Base-by-base conservation (phyloP, 768 basidiomycete species). In the Leccinellum luteum region DNA sequence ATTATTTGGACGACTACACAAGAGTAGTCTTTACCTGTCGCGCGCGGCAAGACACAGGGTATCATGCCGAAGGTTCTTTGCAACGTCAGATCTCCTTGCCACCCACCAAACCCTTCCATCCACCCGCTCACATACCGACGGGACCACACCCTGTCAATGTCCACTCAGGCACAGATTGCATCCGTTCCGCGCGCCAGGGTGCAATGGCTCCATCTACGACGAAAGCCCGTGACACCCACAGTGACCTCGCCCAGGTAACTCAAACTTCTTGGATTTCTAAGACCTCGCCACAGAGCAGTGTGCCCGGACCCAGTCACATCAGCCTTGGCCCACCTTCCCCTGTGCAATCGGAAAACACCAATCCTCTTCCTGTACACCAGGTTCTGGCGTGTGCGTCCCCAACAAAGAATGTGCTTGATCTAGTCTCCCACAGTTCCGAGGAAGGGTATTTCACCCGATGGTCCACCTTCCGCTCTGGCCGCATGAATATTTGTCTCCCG, bases 401-500 rank as follows among this genome's bases (percentile, higher is more conserved):
- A 12, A 14, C 45, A 14, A 57, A 52, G 35, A 49, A 34, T 1
- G 47, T 59, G 45, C 54, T 63, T 19, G 64, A 62, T 8, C 13
- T 54, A 23, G 56, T 52, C 19, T 19, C 35, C 7, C 51, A 54
- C 27, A 27, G 44, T 52, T 47, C 54, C 9, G 31, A 12, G 4
- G 44, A 52, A 51, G 34, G n/a, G 12, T n/a, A n/a, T 32, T 23
- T 48, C 43, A n/a, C 25, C 57, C 60, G 66, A 31, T 65, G 64
- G 68, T 58, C 35, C 31, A 27, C 60, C 21, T 73, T 73, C 55
- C 68, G 64, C 23, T 73, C 71, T 7, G 71, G 71, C 17, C 19
- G 30, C 30, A 28, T 69, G 41, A 55, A 54, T 21, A 38, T 74
- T 32, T 51, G 2, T n/a, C 30, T 64, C 14, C 50, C 56, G n/a